Evolutionary conservation across 2,329 filamentous ascomycete genomes (phyloP), one percentile per base, ranked within the genome.

Genomic region (Akanthomyces uredinophilus): DNA sequence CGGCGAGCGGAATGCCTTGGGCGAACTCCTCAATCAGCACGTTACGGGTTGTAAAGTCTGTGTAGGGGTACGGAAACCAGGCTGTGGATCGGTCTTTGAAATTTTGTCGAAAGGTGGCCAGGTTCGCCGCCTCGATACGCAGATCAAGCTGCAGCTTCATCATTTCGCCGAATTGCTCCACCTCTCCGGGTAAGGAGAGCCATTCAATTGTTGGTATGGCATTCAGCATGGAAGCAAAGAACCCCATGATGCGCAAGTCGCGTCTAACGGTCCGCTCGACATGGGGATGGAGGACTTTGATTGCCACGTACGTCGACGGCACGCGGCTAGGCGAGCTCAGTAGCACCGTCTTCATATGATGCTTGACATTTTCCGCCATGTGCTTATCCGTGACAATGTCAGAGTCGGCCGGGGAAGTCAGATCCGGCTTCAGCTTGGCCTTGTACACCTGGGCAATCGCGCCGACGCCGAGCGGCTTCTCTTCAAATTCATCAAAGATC

Each of bases 381-480:
- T 86, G 87, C 5, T 65, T 64, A 13, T 64, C 52, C 6, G 66
- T 60, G 11, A 67, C 64, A 46, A 80, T 73, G 57, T 88, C 85
- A 52, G 87, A 81, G 53, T 82, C 80, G 39, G 84, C 83, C 0
- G 86, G 83, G 1, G 81, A 83, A 6, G 90, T 87, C 58, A 98
- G 78, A 67, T 90, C 87, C 0, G 90, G 84, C 70, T 92, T 96
- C 51, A 99, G 77, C 73, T 92, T 97, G 0, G 95, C 95, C 72
- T 92, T 96, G 82, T 99, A 99, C 3, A 98, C 95, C 73, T 99
- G 95, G 0, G 95, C 95, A 69, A 99, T 98, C 35, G 95, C 95
- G 13, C 95, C 95, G 1, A 98, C 94, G 1, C 95, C 95, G 0
- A 99, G 79, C 0, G 95, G 95, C 67, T 81, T 86, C 75, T 96